Conservation (phyloP, 352 stramenopile genomes). For the Pythium apleroticum region DNA sequence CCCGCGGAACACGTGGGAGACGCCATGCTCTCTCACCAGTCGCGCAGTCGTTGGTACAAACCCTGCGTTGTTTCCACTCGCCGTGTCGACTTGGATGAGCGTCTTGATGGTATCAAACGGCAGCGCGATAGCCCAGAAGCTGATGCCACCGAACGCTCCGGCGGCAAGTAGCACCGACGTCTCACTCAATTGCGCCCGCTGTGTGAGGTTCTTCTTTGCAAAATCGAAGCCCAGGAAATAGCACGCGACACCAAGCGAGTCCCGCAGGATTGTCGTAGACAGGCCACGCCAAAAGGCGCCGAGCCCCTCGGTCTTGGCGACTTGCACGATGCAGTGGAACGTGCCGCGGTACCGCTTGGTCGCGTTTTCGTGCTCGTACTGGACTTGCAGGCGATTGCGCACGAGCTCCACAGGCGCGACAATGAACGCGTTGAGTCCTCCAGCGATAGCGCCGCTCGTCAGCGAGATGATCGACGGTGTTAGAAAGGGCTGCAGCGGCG, state of each 20-base stretch:
- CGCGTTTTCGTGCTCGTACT: slow-evolving; percentile 56
- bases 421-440: slow-evolving; percentile 72
- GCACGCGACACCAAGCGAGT: slow-evolving; percentile 80
- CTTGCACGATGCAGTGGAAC: slow-evolving; percentile 55
- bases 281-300: slow-evolving; percentile 76
- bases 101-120: slow-evolving; percentile 88
- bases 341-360: slow-evolving; percentile 54
- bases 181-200: slow-evolving; percentile 34
- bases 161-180: slow-evolving; percentile 56
- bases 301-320: slow-evolving; percentile 58
- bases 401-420: slow-evolving; percentile 79
- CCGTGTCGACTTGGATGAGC: slow-evolving; percentile 71
- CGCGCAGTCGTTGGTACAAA: slow-evolving; percentile 37
- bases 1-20: slow-evolving; percentile 68
- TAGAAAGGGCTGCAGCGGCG: slow-evolving; percentile 33
- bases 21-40: slow-evolving; percentile 55
- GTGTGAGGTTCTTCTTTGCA: slow-evolving; percentile 42
- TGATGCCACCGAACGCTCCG: slow-evolving; percentile 75
- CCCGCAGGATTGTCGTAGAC: slow-evolving; percentile 71
- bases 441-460: slow-evolving; percentile 54
- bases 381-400: slow-evolving; percentile 77
- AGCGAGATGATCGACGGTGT: slow-evolving; percentile 49
- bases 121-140: slow-evolving; percentile 82
- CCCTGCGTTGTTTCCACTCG: slow-evolving; percentile 41
- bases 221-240: slow-evolving; percentile 89